Conservation (phyloP, 768 basidiomycete species). For the Lactarius tabidus region DNA sequence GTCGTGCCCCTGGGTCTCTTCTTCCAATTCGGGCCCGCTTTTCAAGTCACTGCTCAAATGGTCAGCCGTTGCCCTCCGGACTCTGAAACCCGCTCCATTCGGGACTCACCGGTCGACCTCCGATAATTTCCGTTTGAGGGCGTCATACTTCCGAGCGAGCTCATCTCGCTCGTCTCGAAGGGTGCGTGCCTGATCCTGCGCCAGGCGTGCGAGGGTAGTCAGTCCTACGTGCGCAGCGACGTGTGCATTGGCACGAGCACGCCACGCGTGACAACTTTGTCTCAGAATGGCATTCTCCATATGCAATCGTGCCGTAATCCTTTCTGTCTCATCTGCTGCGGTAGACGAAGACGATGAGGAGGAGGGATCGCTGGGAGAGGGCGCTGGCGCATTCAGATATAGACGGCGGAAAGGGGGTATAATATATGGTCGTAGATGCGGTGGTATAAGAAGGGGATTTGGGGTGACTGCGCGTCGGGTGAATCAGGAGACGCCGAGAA, state of each 20-base stretch:
- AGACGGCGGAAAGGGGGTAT: slow-evolving; percentile 24
- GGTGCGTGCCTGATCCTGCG: slow-evolving; percentile 9
- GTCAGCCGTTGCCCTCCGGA: neutral
- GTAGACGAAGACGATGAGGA: neutral
- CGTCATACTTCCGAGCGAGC: slow-evolving; percentile 16
- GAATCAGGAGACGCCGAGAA: neutral
- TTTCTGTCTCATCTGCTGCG: slow-evolving; percentile 6
- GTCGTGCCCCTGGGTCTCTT: neutral
- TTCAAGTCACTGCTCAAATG: slow-evolving; percentile 2
- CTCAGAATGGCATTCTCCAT: slow-evolving; percentile 19
- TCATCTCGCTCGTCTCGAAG: slow-evolving; percentile 19
- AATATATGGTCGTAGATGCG: slow-evolving; percentile 22
- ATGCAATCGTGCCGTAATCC: slow-evolving; percentile 10
- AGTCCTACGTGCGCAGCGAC: slow-evolving; percentile 10
- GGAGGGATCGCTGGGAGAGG: neutral
- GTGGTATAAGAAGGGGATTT: slow-evolving; percentile 14
- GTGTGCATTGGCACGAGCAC: slow-evolving; percentile 20
- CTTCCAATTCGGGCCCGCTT: neutral
- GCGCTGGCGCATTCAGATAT: slow-evolving; percentile 13
- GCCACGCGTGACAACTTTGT: slow-evolving; percentile 19
- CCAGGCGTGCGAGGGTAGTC: slow-evolving; percentile 4
- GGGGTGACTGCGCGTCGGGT: slow-evolving; percentile 3
- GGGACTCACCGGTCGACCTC: slow-evolving; percentile 20
- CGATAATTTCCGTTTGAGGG: slow-evolving; percentile 24
- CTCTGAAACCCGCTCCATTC: neutral